Evolutionary conservation across 805 yeast species (phyloP), one percentile per base, ranked within the genome.

Genomic region (Metschnikowia gelsemii): DNA sequence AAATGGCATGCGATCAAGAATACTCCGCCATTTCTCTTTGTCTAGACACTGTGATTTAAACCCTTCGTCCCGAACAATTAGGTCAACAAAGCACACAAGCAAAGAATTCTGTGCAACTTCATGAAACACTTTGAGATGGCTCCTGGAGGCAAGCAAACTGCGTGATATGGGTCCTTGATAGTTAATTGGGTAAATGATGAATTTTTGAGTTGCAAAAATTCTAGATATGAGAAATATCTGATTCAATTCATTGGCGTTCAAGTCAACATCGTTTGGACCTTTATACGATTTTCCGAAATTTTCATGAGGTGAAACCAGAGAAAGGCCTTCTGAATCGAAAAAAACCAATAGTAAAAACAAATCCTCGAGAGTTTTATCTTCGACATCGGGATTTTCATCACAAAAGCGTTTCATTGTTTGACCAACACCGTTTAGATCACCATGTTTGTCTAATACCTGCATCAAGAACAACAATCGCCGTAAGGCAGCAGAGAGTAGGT

Each of bases 141-240:
- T 81, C 55, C 89, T 75, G 58, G 83, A 84, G 32, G 79, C 75
- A 35, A 86, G 66, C 25, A 87, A 66, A 27, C 78, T 74, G 50
- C 82, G 76, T 13, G 87, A 84, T 24, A 87, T 69, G 11, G 88
- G 89, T 2, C 90, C 90, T 32, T 75, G 74, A 39, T 60, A 62
- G 75, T 77, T 28, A 68, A 68, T 20, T 78, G 78, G 54, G 32
- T 67, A 51, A 22, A 68, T 61, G 28, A 65, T 57, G 32, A 68
- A 55, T 46, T 56, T 64, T 38, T 58, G 64, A 28, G 68, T 48
- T 2, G 73, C 60, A 32, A 70, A 62, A 5, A 70, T 49, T 41
- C 71, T 54, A 2, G 73, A 61, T n/a, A 69, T 55, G 25, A 70
- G 50, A 3, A 64, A 54, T 2, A 70, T 51, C 23, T 51, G 50